Evolutionary conservation across 2,329 filamentous ascomycete genomes (phyloP).

Genomic region (Coniella lustricola): DNA sequence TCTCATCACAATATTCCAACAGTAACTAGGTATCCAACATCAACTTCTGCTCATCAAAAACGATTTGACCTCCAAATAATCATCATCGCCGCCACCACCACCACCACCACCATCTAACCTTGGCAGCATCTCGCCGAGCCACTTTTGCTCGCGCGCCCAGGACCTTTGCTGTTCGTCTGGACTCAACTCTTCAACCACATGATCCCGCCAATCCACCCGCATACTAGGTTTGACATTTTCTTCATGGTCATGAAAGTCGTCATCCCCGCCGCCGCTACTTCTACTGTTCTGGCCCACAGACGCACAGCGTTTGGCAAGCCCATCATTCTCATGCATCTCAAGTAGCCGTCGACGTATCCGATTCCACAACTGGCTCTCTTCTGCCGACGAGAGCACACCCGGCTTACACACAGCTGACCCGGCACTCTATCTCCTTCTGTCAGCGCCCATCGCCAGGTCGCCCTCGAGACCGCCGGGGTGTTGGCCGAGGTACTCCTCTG

Average conservation of each 20-base stretch:
- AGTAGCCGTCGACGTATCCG: slow-evolving; percentile 3
- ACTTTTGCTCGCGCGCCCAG: slow-evolving; percentile 7
- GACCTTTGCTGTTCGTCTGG: slow-evolving; percentile 3
- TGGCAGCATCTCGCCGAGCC: slow-evolving; percentile 3
- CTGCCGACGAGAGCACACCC: slow-evolving; percentile 1
- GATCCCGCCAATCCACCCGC: not conserved
- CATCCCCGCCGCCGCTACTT: not conserved
- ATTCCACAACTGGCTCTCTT: slow-evolving; percentile 7
- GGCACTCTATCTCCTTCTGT: slow-evolving; percentile 31
- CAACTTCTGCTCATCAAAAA: no score
- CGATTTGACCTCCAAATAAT: no score
- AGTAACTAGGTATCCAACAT: no score
- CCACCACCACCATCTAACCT: not conserved
- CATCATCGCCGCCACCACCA: no score
- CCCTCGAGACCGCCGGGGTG: slow-evolving; percentile 46
- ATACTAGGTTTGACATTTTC: not conserved
- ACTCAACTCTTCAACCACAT: slow-evolving; percentile 4
- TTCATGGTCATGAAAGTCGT: not conserved
- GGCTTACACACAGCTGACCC: not conserved
- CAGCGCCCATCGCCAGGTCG: slow-evolving; percentile 53
- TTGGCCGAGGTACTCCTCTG: slow-evolving; percentile 48
- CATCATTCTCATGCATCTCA: not conserved
- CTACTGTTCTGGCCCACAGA: not conserved
- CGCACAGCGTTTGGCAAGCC: not conserved
- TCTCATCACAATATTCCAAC: no score